A percentile compares a stretch with the other conserved stretches of the same genome.
phyloP scores from a whole-genome alignment of 371 early-diverging fungal species.

The Apophysomyces variabilis region DNA sequence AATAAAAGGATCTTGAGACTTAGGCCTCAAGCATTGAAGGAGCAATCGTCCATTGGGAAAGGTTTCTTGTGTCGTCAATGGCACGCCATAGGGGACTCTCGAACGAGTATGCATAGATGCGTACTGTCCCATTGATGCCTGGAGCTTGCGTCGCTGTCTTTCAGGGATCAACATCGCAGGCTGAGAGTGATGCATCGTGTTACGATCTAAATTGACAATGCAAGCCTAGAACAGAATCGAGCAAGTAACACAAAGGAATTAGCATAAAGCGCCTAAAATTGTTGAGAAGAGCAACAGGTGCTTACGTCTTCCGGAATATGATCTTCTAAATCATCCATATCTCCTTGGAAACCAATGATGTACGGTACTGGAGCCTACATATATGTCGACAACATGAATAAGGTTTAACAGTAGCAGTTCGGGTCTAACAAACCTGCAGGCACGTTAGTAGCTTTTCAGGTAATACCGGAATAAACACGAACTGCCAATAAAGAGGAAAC shows the following conservation, averaged over 20 bases:
- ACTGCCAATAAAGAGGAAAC: slow-evolving; percentile 84
- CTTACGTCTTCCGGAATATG: slow-evolving; percentile 69
- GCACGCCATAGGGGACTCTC: slow-evolving; percentile 56
- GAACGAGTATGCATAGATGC: slow-evolving; percentile 51
- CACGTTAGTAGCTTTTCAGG: slow-evolving; percentile 74
- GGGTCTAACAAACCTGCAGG: slow-evolving; percentile 52
- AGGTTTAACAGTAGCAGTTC: neutral
- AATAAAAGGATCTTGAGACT: slow-evolving; percentile 35
- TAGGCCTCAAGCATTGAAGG: slow-evolving; percentile 53
- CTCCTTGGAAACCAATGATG: slow-evolving; percentile 74
- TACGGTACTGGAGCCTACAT: slow-evolving; percentile 79
- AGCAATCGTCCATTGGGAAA: slow-evolving; percentile 65
- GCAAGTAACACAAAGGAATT: neutral
- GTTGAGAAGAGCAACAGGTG: no score
- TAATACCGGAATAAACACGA: slow-evolving; percentile 80
- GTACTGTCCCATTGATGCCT: slow-evolving; percentile 57
- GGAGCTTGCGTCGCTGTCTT: slow-evolving; percentile 59
- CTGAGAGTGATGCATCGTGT: slow-evolving; percentile 52
- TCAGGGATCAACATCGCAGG: slow-evolving; percentile 51
- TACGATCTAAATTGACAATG: slow-evolving; percentile 64
- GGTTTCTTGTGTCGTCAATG: slow-evolving; percentile 56
- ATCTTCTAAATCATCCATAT: slow-evolving; percentile 60
- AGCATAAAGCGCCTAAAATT: neutral
- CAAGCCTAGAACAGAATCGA: slow-evolving; percentile 41
- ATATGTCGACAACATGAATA: neutral